Percentiles rank a stretch among this genome's conserved stretches.
phyloP scores from a whole-genome alignment of 345 rosid species.

The Firmiana major region DNA sequence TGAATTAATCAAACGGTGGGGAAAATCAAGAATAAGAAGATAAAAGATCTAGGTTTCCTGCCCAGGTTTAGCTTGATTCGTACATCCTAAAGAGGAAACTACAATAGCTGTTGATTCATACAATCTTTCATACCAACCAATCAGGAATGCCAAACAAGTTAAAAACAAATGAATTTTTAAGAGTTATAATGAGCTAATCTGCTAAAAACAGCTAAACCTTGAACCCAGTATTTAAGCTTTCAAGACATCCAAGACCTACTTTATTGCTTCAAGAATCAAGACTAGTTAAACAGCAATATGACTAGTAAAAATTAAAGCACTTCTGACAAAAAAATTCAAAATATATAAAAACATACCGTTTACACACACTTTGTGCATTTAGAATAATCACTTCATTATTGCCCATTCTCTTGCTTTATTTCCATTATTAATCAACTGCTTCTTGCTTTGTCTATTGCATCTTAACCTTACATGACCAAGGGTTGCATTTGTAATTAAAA shows the following conservation, averaged over 20 bases:
- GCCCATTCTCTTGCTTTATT: not conserved
- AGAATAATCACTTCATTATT: not conserved
- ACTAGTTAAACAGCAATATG: not conserved
- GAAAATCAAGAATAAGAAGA: not conserved
- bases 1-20: not conserved
- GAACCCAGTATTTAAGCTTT: not conserved
- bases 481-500: not conserved
- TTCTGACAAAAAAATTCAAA: not conserved
- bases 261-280: not conserved
- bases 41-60: not conserved
- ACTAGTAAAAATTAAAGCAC: not conserved
- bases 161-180: not conserved
- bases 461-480: not conserved
- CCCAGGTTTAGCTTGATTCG: not conserved
- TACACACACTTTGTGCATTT: not conserved
- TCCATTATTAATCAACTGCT: not conserved
- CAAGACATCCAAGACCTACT: not conserved
- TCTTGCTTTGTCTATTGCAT: not conserved
- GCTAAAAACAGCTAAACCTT: not conserved
- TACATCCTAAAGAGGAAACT: not conserved
- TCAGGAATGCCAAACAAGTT: not conserved
- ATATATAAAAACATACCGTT: not conserved
- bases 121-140: not conserved
- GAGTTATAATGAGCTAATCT: not conserved
- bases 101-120: not conserved